These are phyloP conservation scores for Fraxinus paxiana DNA, from an alignment of 305 asterid genomes.

Conservation along the genomic window DNA sequence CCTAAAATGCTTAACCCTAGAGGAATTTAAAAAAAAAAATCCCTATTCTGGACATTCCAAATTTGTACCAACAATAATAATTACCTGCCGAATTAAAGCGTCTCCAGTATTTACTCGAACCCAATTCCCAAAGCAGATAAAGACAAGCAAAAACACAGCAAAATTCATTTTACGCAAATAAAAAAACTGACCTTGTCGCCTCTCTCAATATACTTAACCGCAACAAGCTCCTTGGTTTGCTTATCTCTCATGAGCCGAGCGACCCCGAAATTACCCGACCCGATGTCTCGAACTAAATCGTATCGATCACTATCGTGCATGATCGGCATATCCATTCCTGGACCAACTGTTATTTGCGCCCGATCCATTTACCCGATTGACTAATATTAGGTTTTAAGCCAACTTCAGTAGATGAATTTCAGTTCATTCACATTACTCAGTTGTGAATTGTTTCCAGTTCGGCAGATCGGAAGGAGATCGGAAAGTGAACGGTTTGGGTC, in stretches of 20 bases:
- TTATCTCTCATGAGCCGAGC: conserved; percentile 82
- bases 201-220: conserved; percentile 83
- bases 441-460: conserved; percentile 18
- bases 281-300: conserved; percentile 74
- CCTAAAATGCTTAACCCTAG: background rate
- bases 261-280: conserved; percentile 81
- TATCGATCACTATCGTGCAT: conserved; percentile 90
- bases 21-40: background rate
- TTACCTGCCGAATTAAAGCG: conserved; percentile 18
- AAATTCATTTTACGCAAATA: background rate
- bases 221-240: conserved; percentile 73
- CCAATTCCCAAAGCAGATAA: background rate
- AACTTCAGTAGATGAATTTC: conserved; percentile 14
- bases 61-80: conserved; percentile 29
- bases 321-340: conserved; percentile 59
- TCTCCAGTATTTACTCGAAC: background rate
- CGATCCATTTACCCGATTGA: conserved; percentile 40
- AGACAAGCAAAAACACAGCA: background rate
- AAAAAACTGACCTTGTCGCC: conserved; percentile 62
- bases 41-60: conserved; percentile 24
- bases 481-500: conserved; percentile 21
- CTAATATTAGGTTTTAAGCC: background rate
- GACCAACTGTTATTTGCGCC: conserved; percentile 29
- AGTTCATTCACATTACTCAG: conserved; percentile 23
- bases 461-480: conserved; percentile 18